Base-by-base conservation (phyloP, 805 yeast species). In the Soucietia sequanensis region DNA sequence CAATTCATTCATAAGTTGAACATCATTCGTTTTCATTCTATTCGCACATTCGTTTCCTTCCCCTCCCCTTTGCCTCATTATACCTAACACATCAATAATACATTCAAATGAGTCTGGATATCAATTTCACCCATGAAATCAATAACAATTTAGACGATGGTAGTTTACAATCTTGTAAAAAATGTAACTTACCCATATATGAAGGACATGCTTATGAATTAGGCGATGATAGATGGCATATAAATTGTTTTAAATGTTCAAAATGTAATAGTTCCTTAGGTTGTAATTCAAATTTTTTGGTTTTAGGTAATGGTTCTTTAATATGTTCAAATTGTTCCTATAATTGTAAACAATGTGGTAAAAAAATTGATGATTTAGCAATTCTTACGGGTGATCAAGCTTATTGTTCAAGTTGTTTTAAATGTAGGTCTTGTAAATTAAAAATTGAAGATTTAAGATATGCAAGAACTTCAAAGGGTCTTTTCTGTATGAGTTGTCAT, bases 151-250 rank as follows among this genome's bases (percentile, higher is more conserved):
- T 10, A 16, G 34, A 6, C 17, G 22, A 21, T 10, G 23, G 18
- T 13, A 13, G 18, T n/a, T 24, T 34, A 24, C 68, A 65, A 45
- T 42, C 57, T 22, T 68, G 74, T 43, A 68, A 68, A 36, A 64
- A 64, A 42, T 68, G 74, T 43, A 48, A 50, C 38, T 44, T 44
- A 13, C 57, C 82, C 18, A 85, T 91, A 31, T 75, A 76, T 13
- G 95, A 87, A 50, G 96, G 96, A 21, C 95, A 90, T 45, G 98
- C 98, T 3, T 93, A 88, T 56, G 98, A 91, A 56, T 68, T 91
- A 32, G 96, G 96, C 16, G 95, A 84, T 32, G 91, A 88, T 54
- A 78, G 96, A 44, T 93, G 99, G 99, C 99, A 93, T 58, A 84
- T 88, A 37, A 76, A 84, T 43, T 93, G 99, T 62, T 93, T 93